These are phyloP conservation scores for Priceomyces haplophilus DNA, from an alignment of 805 yeast species.

Conservation along the genomic window DNA sequence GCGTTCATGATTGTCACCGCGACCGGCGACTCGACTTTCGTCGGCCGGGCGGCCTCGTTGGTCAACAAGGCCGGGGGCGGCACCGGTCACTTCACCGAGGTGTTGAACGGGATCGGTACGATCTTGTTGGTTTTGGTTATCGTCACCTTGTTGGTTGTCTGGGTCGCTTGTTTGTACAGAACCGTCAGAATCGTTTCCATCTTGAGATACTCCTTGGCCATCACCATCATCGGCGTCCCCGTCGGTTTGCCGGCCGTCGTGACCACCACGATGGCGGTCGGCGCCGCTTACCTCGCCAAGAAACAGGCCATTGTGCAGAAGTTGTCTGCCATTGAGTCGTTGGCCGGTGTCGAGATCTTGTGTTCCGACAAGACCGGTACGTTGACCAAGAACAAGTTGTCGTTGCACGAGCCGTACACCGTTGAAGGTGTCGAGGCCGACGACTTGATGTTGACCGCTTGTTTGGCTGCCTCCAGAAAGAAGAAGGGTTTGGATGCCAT, in stretches of 20 bases:
- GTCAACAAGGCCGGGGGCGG: conserved; percentile 94
- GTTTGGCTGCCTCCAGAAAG: conserved; percentile 97
- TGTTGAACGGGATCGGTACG: conserved; percentile 96
- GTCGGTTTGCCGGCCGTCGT: conserved; percentile 98
- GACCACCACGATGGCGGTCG: conserved; percentile 99
- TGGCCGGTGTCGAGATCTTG: conserved; percentile 96
- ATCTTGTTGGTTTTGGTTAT: conserved; percentile 84
- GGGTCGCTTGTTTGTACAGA: conserved; percentile 95
- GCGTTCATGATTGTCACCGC: conserved; percentile 91
- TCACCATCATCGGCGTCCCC: conserved; percentile 97
- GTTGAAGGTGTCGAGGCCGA: conserved; percentile 96
- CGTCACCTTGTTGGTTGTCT: conserved; percentile 80
- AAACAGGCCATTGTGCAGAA: conserved; percentile 97
- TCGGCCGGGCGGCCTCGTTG: conserved; percentile 96
- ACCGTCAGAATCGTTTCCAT: conserved; percentile 80
- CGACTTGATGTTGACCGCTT: conserved; percentile 94
- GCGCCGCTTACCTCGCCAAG: conserved; percentile 98
- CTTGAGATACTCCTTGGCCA: conserved; percentile 89
- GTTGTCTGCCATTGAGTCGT: conserved; percentile 92
- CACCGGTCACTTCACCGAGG: conserved; percentile 95
- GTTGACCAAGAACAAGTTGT: conserved; percentile 92
- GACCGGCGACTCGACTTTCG: conserved; percentile 93
- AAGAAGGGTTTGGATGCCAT: conserved; percentile 97
- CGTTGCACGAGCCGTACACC: conserved; percentile 95
- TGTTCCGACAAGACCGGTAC: conserved; percentile 99